These are phyloP conservation scores for Globisporangium rhizosaccharum DNA, from an alignment of 352 stramenopile species.

Conservation along the genomic window DNA sequence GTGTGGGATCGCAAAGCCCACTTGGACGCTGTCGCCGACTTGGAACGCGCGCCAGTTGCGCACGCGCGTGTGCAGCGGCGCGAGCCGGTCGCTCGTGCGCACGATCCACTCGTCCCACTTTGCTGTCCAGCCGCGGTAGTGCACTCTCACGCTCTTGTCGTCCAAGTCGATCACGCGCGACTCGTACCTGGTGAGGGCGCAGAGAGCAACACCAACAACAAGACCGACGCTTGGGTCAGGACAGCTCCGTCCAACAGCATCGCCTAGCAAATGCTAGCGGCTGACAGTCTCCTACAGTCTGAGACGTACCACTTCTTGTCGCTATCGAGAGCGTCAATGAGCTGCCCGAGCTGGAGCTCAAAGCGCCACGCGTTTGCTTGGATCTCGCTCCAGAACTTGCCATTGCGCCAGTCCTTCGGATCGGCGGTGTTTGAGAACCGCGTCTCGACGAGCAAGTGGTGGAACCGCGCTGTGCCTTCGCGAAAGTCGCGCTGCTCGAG, in stretches of 20 bases:
- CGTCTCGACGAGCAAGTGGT: conserved; percentile 58
- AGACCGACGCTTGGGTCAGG: neutral
- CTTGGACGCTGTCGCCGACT: conserved; percentile 42
- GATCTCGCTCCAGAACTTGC: conserved; percentile 63
- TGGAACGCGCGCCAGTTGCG: conserved; percentile 67
- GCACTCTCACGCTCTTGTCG: conserved; percentile 72
- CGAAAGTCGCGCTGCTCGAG: conserved; percentile 53
- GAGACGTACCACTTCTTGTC: conserved; percentile 61
- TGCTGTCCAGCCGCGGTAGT: conserved; percentile 96
- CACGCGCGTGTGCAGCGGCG: conserved; percentile 86
- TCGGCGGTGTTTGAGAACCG: conserved; percentile 20
- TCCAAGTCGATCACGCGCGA: conserved; percentile 47
- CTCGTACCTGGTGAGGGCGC: conserved; percentile 35
- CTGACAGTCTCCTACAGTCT: too few relatives aligned
- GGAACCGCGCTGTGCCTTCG: conserved; percentile 48
- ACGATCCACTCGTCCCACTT: conserved; percentile 97
- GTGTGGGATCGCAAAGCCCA: conserved; percentile 26
- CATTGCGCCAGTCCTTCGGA: conserved; percentile 37
- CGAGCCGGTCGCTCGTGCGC: conserved; percentile 83
- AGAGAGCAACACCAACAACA: neutral
- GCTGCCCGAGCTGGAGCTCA: conserved; percentile 38
- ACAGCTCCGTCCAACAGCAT: neutral
- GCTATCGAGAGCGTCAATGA: conserved; percentile 73
- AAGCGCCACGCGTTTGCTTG: conserved; percentile 56
- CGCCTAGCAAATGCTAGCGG: too few relatives aligned